Evolutionary conservation across 1,139 yeast genomes (phyloP).

Genomic region (Yamadazyma sp.): DNA sequence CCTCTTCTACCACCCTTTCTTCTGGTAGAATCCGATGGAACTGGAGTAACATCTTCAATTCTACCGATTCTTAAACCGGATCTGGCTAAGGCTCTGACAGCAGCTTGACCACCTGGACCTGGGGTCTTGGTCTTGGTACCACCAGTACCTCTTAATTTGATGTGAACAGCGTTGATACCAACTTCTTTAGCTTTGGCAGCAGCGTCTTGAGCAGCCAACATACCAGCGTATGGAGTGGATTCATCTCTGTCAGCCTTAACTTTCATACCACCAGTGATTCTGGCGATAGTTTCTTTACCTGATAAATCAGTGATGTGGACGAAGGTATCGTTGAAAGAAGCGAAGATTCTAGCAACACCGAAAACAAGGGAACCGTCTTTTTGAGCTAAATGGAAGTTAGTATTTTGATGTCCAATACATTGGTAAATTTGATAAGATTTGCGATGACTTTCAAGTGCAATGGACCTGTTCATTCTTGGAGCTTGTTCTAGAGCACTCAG

Average conservation of each 20-base stretch:
- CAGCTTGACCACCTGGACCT: conserved; percentile 99
- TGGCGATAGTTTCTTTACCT: conserved; percentile 99
- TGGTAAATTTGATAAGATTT: no score
- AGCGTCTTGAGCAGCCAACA: conserved; percentile 99
- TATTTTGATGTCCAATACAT: conserved; percentile 7
- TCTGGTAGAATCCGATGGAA: conserved; percentile 99
- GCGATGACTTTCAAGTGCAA: background rate
- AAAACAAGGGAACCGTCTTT: conserved; percentile 83
- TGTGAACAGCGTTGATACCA: conserved; percentile 99
- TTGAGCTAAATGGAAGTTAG: conserved; percentile 20
- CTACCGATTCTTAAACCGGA: conserved; percentile 99
- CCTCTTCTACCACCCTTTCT: conserved; percentile 99
- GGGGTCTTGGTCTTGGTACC: conserved; percentile 99
- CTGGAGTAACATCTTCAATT: conserved; percentile 99
- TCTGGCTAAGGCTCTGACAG: conserved; percentile 99
- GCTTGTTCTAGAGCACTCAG: no score
- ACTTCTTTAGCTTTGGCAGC: conserved; percentile 99
- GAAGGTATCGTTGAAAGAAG: conserved; percentile 99
- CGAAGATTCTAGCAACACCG: conserved; percentile 99
- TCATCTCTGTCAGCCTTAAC: conserved; percentile 99
- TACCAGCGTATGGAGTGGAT: conserved; percentile 99
- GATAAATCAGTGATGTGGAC: conserved; percentile 99
- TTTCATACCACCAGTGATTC: conserved; percentile 99
- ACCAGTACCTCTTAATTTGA: conserved; percentile 99
- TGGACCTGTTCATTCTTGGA: no score